Evolutionary conservation across 2,329 filamentous ascomycete species (phyloP).

Genomic region (Emergomyces pasteurianus): DNA sequence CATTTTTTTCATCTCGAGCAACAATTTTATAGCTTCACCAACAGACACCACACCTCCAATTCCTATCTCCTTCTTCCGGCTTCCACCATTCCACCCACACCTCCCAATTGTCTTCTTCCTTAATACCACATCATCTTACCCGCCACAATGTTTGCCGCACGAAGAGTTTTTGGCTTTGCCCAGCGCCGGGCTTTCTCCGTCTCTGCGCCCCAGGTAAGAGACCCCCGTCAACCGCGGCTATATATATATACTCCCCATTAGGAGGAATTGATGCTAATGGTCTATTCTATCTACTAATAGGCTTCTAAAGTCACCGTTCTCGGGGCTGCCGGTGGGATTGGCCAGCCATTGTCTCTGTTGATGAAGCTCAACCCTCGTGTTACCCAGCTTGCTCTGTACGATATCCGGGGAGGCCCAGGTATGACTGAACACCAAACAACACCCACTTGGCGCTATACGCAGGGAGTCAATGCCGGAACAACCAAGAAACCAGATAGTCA

Average conservation of each 20-base stretch:
- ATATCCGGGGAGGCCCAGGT: conserved; percentile 91
- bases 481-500: conserved; percentile 42
- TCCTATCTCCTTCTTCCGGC: conserved; percentile 5
- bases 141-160: conserved; percentile 61
- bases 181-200: conserved; percentile 74
- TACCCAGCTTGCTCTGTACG: conserved; percentile 88
- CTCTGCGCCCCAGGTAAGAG: conserved; percentile 58
- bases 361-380: conserved; percentile 98
- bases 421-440: conserved; percentile 28
- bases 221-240: conserved; percentile 19
- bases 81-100: conserved; percentile 5
- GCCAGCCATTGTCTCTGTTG: conserved; percentile 92
- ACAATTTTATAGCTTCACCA: not conserved
- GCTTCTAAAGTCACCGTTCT: conserved; percentile 95
- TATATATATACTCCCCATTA: not conserved
- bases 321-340: conserved; percentile 94
- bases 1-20: not conserved
- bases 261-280: not conserved
- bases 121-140: conserved; percentile 6
- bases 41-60: not conserved
- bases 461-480: not conserved
- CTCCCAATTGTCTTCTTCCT: not conserved
- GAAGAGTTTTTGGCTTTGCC: conserved; percentile 42
- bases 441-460: not conserved
- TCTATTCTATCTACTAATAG: conserved; percentile 36